Percentiles rank a stretch among this genome's conserved stretches.
Evolutionary conservation across 1,284 basidiomycete species (phyloP).

Genomic region (Papiliotrema terrestris): DNA sequence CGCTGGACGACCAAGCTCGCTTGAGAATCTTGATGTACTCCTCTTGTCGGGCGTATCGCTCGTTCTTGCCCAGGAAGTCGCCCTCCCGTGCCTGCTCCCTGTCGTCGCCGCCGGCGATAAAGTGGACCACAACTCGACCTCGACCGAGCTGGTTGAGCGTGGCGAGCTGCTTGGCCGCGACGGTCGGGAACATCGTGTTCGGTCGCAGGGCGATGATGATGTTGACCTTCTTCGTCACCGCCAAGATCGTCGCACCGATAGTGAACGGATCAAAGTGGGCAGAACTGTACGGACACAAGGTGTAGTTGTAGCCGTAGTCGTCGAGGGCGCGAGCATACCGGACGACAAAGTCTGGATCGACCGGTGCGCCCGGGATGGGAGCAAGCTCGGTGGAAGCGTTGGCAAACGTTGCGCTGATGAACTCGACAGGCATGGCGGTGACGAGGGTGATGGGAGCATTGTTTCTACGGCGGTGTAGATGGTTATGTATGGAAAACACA

Average conservation of each 20-base stretch:
- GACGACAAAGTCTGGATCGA: conserved; percentile 30
- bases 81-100: conserved; percentile 31
- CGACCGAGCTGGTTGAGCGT: conserved; percentile 25
- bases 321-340: conserved; percentile 31
- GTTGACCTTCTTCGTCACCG: conserved; percentile 29
- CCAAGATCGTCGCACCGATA: conserved; percentile 23
- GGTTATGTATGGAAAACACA: background rate
- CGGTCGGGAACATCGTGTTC: conserved; percentile 36
- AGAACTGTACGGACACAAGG: conserved; percentile 27
- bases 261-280: conserved; percentile 33
- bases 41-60: conserved; percentile 30
- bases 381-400: conserved; percentile 28
- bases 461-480: background rate
- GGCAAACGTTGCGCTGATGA: conserved; percentile 29
- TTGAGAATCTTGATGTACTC: conserved; percentile 36
- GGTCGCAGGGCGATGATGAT: conserved; percentile 32
- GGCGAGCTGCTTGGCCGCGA: conserved; percentile 30
- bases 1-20: conserved; percentile 23
- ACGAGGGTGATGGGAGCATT: background rate
- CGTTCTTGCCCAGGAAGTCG: conserved; percentile 28
- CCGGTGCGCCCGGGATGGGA: conserved; percentile 20
- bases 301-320: conserved; percentile 34
- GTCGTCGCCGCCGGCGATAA: conserved; percentile 33
- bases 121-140: conserved; percentile 34
- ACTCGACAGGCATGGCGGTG: conserved; percentile 23